A percentile compares a stretch with the other conserved stretches of the same genome.
Conservation (phyloP, 2,329 filamentous ascomycete genomes). For the Fusarium anguioides region DNA sequence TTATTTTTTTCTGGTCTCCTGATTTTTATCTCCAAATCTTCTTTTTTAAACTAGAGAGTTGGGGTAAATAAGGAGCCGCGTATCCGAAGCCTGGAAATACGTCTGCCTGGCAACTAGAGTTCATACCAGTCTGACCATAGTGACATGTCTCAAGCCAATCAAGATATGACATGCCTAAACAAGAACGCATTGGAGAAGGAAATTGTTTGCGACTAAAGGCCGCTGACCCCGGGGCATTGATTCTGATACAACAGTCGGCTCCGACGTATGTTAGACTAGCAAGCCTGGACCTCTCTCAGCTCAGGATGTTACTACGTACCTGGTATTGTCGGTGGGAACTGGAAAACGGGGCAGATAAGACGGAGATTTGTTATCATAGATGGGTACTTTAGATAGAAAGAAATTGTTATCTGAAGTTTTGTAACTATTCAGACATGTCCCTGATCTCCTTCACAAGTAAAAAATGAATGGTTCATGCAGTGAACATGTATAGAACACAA, state of each 20-base stretch:
- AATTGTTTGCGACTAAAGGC: not conserved
- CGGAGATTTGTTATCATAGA: not conserved
- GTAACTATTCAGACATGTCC: not conserved
- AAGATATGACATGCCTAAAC: conserved; percentile 2
- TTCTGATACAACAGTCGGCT: conserved; percentile 3
- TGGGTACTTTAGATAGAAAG: not conserved
- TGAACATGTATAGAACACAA: not conserved
- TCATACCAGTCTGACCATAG: conserved; percentile 13
- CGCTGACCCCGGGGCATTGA: conserved; percentile 19
- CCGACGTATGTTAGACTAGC: not conserved
- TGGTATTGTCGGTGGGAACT: not conserved
- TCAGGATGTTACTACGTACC: not conserved
- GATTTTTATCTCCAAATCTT: not conserved
- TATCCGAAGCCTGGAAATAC: not conserved
- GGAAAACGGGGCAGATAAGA: conserved; percentile 6
- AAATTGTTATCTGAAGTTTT: not conserved
- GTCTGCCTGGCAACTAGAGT: not conserved
- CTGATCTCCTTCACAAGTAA: not conserved
- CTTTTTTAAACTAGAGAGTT: not conserved
- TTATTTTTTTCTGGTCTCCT: conserved; percentile 1
- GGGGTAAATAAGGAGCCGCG: conserved; percentile 10
- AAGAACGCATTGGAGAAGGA: conserved; percentile 13
- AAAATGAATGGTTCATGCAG: not conserved
- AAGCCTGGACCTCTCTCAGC: not conserved
- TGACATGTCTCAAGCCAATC: conserved; percentile 1